These are phyloP conservation scores for Xylaria digitata DNA, from an alignment of 2,329 filamentous ascomycete genomes.

Conservation along the genomic window DNA sequence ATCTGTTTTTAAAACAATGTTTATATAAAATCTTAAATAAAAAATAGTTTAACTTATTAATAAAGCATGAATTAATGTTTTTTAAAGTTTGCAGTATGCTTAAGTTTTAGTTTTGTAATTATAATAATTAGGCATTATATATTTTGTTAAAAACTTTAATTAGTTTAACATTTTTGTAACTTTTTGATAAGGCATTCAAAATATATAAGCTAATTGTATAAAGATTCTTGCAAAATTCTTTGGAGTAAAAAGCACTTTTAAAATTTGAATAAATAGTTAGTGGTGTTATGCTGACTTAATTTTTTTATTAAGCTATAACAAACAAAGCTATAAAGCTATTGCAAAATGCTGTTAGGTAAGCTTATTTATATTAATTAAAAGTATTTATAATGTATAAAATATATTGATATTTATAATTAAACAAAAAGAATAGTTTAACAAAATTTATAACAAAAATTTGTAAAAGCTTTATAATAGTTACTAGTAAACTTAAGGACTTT, in stretches of 20 bases:
- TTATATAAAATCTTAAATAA: too few relatives aligned
- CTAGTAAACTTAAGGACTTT: background rate
- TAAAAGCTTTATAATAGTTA: background rate
- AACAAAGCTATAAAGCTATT: background rate
- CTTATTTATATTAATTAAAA: slow-evolving; percentile 1
- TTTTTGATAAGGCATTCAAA: background rate
- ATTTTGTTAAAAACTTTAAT: slow-evolving; percentile 1
- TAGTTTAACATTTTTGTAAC: background rate
- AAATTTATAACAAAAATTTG: background rate
- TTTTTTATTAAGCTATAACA: too few relatives aligned
- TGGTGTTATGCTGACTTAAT: background rate
- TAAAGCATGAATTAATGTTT: background rate
- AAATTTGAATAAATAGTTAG: background rate
- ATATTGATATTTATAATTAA: background rate
- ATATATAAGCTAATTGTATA: background rate
- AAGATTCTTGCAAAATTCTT: background rate
- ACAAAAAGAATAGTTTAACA: background rate
- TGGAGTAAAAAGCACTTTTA: background rate
- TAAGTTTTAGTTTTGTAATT: background rate
- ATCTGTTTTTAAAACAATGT: too few relatives aligned
- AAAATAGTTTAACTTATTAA: background rate
- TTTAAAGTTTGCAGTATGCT: background rate
- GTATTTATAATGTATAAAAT: background rate
- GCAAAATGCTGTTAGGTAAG: background rate
- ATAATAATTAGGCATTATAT: background rate